These are phyloP conservation scores for Penicillium goetzii DNA, from an alignment of 495 filamentous ascomycete species.

Conservation along the genomic window DNA sequence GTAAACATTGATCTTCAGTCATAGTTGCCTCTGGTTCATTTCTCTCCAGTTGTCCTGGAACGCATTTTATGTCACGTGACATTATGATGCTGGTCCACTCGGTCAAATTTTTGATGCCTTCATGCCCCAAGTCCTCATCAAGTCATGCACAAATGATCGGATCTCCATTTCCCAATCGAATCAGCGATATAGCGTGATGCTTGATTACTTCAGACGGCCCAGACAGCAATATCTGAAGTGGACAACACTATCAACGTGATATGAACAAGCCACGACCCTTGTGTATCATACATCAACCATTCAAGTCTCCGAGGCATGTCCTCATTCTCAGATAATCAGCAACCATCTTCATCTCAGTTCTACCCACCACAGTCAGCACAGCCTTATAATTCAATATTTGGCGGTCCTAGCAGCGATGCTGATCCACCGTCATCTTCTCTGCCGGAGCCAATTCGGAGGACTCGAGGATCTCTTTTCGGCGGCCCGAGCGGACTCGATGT, in stretches of 20 bases:
- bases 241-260: conserved; percentile 11
- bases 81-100: conserved; percentile 16
- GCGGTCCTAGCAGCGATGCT: conserved; percentile 44
- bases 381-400: conserved; percentile 42
- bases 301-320: conserved; percentile 39
- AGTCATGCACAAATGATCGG: conserved; percentile 2
- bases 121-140: not conserved
- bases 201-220: not conserved
- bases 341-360: conserved; percentile 30
- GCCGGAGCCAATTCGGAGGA: conserved; percentile 26
- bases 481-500: conserved; percentile 35
- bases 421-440: conserved; percentile 30
- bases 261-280: conserved; percentile 6
- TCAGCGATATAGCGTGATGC: conserved; percentile 13
- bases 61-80: conserved; percentile 13
- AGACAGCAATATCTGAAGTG: not conserved
- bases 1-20: not conserved
- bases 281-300: conserved; percentile 1
- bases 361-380: conserved; percentile 42
- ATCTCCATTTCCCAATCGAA: not conserved
- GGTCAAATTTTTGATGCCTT: conserved; percentile 19
- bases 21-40: not conserved
- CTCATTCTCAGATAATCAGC: conserved; percentile 30
- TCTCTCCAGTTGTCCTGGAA: not conserved
- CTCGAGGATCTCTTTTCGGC: conserved; percentile 35